Evolutionary conservation across 305 asterid species (phyloP).

Genomic region (Rubia peregrina): DNA sequence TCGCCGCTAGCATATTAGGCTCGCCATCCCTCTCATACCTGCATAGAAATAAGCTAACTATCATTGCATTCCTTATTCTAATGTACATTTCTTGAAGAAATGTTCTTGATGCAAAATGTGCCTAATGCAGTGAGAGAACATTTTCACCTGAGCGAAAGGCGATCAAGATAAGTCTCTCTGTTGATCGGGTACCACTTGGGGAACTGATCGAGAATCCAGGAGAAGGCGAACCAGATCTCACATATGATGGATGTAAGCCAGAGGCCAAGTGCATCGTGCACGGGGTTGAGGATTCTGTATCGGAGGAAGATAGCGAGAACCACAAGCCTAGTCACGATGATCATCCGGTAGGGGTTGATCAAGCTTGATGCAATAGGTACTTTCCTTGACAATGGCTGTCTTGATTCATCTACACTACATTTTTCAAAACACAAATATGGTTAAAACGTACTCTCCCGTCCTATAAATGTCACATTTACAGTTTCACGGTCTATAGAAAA

Average conservation of each 20-base stretch:
- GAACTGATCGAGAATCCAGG: constrained; percentile 99
- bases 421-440: constrained; percentile 14
- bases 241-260: constrained; percentile 97
- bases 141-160: constrained; percentile 80
- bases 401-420: constrained; percentile 85
- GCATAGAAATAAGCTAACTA: constrained; percentile 20
- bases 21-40: constrained; percentile 96
- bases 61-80: neutral
- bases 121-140: neutral
- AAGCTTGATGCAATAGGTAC: constrained; percentile 97
- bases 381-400: constrained; percentile 94
- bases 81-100: neutral
- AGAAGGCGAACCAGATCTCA: constrained; percentile 95
- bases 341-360: constrained; percentile 94
- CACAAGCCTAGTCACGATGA: constrained; percentile 68
- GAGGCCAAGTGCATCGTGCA: constrained; percentile 89
- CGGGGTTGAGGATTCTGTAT: constrained; percentile 83
- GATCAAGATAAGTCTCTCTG: constrained; percentile 94
- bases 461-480: neutral
- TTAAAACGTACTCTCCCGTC: neutral
- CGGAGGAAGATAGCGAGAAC: constrained; percentile 84
- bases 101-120: neutral
- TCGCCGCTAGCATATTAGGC: constrained; percentile 81
- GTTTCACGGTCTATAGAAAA: neutral
- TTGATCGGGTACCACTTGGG: constrained; percentile 97